These are phyloP conservation scores for Skeletonema grethae DNA, from an alignment of 108 stramenopile species.

Conservation along the genomic window DNA sequence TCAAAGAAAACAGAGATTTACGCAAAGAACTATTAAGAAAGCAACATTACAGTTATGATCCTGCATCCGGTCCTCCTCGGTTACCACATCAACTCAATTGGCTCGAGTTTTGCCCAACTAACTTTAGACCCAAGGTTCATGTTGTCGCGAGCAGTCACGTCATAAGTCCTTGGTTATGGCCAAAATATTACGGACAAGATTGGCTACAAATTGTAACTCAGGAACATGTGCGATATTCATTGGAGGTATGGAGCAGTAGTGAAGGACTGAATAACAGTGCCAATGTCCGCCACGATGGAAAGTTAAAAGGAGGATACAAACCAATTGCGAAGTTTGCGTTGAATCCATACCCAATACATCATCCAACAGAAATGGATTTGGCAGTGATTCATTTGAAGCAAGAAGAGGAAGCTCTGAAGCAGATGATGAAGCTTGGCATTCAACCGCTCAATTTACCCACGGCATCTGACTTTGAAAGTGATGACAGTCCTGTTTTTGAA, in stretches of 20 bases:
- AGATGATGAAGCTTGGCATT: slow-evolving; percentile 68
- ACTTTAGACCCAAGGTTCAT: slow-evolving; percentile 74
- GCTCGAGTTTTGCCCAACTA: slow-evolving; percentile 79
- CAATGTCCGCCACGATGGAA: slow-evolving; percentile 19
- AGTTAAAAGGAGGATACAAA: slow-evolving; percentile 36
- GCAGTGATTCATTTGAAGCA: slow-evolving; percentile 79
- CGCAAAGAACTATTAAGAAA: slow-evolving; percentile 49
- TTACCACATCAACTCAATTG: slow-evolving; percentile 68
- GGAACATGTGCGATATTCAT: slow-evolving; percentile 62
- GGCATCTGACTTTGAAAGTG: slow-evolving; percentile 34
- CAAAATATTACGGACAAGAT: slow-evolving; percentile 83
- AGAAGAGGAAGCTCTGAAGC: slow-evolving; percentile 64
- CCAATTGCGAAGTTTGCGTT: slow-evolving; percentile 75
- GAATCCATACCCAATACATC: slow-evolving; percentile 82
- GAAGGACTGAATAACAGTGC: background rate
- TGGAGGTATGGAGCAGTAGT: slow-evolving; percentile 50
- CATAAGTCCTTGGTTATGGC: slow-evolving; percentile 81
- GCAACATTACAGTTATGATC: slow-evolving; percentile 61
- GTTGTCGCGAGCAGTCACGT: slow-evolving; percentile 82
- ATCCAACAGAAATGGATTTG: slow-evolving; percentile 75
- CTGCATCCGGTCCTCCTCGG: slow-evolving; percentile 61
- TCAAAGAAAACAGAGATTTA: slow-evolving; percentile 10
- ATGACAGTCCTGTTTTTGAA: slow-evolving; percentile 65
- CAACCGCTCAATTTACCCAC: slow-evolving; percentile 55
- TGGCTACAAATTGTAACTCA: slow-evolving; percentile 68